A percentile compares a stretch with the other conserved stretches of the same genome.
These are phyloP conservation scores for Melaleuca quinquenervia DNA, from an alignment of 345 rosid genomes.

Conservation along the genomic window DNA sequence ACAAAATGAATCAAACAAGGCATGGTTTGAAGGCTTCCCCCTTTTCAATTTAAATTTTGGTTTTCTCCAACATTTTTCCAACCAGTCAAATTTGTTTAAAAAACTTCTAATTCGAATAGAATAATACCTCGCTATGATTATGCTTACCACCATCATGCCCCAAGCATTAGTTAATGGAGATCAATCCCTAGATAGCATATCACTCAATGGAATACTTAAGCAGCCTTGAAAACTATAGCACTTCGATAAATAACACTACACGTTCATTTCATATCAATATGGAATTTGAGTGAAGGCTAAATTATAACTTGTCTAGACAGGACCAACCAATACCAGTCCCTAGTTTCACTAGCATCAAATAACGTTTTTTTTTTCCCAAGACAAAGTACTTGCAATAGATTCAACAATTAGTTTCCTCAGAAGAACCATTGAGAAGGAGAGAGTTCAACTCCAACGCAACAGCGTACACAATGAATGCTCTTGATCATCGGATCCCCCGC, in stretches of 20 bases:
- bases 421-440: neutral
- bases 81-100: neutral
- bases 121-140: neutral
- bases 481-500: neutral
- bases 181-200: neutral
- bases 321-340: neutral
- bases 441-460: neutral
- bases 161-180: neutral
- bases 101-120: neutral
- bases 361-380: neutral
- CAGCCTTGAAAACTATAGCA: neutral
- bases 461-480: neutral
- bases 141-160: neutral
- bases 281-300: neutral
- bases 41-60: neutral
- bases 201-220: neutral
- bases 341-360: neutral
- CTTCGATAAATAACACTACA: neutral
- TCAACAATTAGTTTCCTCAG: neutral
- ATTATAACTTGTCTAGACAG: neutral
- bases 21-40: neutral
- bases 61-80: neutral
- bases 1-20: neutral
- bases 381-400: neutral
- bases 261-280: neutral